Evolutionary conservation across 108 stramenopile genomes (phyloP).

Genomic region (Cyclostephanos invisitatus): DNA sequence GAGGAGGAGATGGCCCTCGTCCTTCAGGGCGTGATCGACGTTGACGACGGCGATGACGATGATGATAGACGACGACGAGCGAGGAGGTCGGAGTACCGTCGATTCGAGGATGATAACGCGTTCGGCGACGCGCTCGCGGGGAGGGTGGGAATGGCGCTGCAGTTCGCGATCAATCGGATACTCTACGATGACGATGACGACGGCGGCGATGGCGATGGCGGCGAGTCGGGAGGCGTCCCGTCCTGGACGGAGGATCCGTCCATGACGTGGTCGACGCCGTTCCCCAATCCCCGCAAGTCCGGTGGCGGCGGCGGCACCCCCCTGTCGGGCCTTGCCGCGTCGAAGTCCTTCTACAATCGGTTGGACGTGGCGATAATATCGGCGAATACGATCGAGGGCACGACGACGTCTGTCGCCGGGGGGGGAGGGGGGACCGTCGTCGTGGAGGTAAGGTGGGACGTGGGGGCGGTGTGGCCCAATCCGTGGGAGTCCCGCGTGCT

Average conservation of each 20-base stretch:
- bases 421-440: background rate
- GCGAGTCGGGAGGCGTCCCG: background rate
- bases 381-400: slow-evolving; percentile 40
- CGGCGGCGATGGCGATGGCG: slow-evolving; percentile 10
- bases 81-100: slow-evolving; percentile 29
- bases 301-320: slow-evolving; percentile 32
- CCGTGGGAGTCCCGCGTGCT: slow-evolving; percentile 75
- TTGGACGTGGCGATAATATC: slow-evolving; percentile 73
- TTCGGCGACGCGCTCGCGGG: slow-evolving; percentile 48
- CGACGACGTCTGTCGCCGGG: background rate
- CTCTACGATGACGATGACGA: slow-evolving; percentile 39
- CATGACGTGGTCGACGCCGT: slow-evolving; percentile 63
- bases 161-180: slow-evolving; percentile 60
- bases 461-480: slow-evolving; percentile 78
- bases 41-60: slow-evolving; percentile 7
- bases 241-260: slow-evolving; percentile 28
- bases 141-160: slow-evolving; percentile 54
- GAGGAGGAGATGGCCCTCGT: slow-evolving; percentile 58
- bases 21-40: slow-evolving; percentile 27
- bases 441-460: slow-evolving; percentile 66
- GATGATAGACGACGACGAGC: background rate
- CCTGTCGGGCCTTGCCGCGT: slow-evolving; percentile 54
- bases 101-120: slow-evolving; percentile 50
- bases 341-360: slow-evolving; percentile 62
- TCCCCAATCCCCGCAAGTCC: slow-evolving; percentile 18